Conservation (phyloP, 176 grass and related monocot genomes). For the Stipa capillata region DNA sequence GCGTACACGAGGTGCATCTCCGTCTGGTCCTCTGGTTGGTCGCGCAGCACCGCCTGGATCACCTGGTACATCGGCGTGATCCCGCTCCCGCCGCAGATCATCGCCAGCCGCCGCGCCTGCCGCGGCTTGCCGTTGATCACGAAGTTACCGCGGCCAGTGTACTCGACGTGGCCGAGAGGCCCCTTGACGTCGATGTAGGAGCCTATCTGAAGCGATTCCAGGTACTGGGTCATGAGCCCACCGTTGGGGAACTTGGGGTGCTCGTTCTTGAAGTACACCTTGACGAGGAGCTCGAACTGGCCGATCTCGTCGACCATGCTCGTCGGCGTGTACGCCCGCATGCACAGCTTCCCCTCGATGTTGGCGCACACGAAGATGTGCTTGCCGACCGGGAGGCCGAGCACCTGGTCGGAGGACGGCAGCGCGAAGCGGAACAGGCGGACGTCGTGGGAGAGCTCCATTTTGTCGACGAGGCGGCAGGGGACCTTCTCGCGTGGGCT, state of each 20-base stretch:
- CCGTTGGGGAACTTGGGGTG: constrained; percentile 80
- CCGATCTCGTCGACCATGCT: constrained; percentile 69
- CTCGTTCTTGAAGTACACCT: constrained; percentile 89
- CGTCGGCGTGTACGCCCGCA: constrained; percentile 82
- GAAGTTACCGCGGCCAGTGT: constrained; percentile 63
- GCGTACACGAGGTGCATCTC: constrained; percentile 92
- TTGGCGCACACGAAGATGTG: constrained; percentile 84
- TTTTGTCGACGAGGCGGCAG: constrained; percentile 58
- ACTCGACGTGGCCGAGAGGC: constrained; percentile 80
- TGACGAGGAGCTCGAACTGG: constrained; percentile 80
- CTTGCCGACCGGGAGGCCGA: constrained; percentile 82
- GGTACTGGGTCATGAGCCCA: constrained; percentile 83
- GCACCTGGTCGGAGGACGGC: constrained; percentile 53
- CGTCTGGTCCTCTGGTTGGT: constrained; percentile 69
- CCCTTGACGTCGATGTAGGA: constrained; percentile 68
- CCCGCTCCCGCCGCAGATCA: constrained; percentile 80
- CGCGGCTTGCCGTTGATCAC: constrained; percentile 58
- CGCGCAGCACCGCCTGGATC: constrained; percentile 66
- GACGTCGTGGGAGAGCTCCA: constrained; percentile 58
- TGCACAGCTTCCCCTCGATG: constrained; percentile 72
- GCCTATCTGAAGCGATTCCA: constrained; percentile 48
- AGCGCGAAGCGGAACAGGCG: constrained; percentile 70
- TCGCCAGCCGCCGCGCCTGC: constrained; percentile 47
- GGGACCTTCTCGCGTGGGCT: constrained; percentile 67
- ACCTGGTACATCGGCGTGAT: constrained; percentile 98